Conservation (phyloP, 169 alveolate genomes). For the Fabrea salina region DNA sequence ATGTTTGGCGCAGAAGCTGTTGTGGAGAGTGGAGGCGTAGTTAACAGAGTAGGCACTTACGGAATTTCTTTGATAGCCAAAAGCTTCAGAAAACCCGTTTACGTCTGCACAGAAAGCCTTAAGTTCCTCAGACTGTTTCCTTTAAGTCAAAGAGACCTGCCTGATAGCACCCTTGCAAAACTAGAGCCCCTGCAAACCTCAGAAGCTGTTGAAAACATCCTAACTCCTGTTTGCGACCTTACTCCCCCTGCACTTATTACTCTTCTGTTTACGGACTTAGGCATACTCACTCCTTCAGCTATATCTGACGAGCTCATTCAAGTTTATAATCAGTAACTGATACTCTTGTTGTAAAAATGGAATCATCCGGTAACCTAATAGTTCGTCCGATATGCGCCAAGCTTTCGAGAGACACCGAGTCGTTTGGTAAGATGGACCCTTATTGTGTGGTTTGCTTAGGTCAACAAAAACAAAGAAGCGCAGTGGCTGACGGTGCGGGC, state of each 20-base stretch:
- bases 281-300: conserved; percentile 83
- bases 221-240: conserved; percentile 54
- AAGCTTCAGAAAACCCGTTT: conserved; percentile 70
- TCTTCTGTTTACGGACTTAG: conserved; percentile 77
- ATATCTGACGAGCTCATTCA: conserved; percentile 80
- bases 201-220: not conserved
- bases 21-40: conserved; percentile 87
- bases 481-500: conserved; percentile 8
- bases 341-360: too few relatives aligned
- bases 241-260: conserved; percentile 83
- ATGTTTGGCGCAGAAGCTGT: conserved; percentile 82
- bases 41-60: conserved; percentile 79
- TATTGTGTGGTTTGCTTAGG: conserved; percentile 1
- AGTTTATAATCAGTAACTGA: conserved; percentile 46
- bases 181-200: not conserved
- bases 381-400: conserved; percentile 22
- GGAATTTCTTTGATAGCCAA: conserved; percentile 71
- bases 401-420: not conserved
- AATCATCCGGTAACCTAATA: too few relatives aligned
- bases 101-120: conserved; percentile 75
- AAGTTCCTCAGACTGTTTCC: conserved; percentile 75
- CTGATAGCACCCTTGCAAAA: not conserved
- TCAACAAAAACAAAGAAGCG: not conserved
- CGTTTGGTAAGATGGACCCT: conserved; percentile 27
- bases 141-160: conserved; percentile 63